Base-by-base conservation (phyloP, 192 early-diverging fungal genomes). In the Linnemannia exigua region DNA sequence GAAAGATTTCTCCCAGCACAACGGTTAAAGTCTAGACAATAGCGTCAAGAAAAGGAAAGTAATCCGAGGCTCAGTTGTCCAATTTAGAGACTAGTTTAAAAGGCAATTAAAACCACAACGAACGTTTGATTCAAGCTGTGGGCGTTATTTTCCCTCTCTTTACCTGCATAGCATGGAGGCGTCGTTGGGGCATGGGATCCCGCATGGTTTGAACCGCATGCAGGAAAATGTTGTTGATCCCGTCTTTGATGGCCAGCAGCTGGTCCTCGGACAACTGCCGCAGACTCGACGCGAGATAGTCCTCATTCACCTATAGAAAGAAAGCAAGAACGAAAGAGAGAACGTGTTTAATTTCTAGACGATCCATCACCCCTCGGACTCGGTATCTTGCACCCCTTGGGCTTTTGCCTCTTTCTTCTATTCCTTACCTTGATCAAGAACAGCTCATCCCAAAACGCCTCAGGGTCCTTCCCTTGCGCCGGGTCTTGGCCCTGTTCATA, bases 361-460 rank as follows among this genome's bases (percentile, higher is more conserved):
- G 7, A 54, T 54, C 52, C 25, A 16, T 16, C 50, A 5, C 25
- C 25, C n/a, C n/a, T n/a, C n/a, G n/a, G n/a, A n/a, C n/a, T 54
- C 25, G 1, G 2, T 54, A 31, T 3, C 14, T 63, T 63, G 3
- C 12, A 1, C 1, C 8, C 0, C 25, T 22, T 31, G 25, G 5
- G 15, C 8, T 15, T 63, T 14, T 25, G 51, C 28, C 22, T 58
- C 25, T n/a, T 25, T 63, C 25, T 31, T 63, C 28, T 12, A 5
- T 80, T 80, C 84, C 85, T 89, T 88, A 86, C 84, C 87, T 89
- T 89, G 48, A 90, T 84, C 25, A 90, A 66, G 54, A 90, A 90
- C 38, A 90, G 68, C 47, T 89, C 86, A 44, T 80, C 81, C 89
- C 89, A 90, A 63, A 90, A 90, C 37, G 76, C 75, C 38, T 90